Evolutionary conservation across 2,329 filamentous ascomycete species (phyloP).

Genomic region (Phyllosticta citribraziliensis): DNA sequence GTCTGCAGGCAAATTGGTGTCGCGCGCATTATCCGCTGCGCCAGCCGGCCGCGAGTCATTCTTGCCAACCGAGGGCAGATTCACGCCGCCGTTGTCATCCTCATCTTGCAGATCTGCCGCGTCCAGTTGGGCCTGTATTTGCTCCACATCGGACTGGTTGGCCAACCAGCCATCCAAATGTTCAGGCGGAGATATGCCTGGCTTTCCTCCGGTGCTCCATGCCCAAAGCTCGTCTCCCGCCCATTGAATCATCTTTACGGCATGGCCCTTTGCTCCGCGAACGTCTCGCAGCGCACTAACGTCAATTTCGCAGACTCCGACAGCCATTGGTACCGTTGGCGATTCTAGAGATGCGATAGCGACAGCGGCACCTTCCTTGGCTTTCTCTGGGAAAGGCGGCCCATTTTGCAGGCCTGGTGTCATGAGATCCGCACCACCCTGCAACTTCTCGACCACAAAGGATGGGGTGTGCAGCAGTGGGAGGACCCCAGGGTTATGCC

Average conservation of each 20-base stretch:
- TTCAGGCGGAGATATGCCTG: constrained; percentile 44
- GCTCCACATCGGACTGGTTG: constrained; percentile 25
- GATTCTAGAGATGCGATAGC: constrained; percentile 51
- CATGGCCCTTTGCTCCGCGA: constrained; percentile 53
- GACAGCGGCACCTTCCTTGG: constrained; percentile 52
- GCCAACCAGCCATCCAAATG: constrained; percentile 41
- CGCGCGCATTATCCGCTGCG: constrained; percentile 20
- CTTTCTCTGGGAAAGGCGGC: constrained; percentile 51
- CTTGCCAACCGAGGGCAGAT: constrained; percentile 22
- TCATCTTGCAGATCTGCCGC: constrained; percentile 31
- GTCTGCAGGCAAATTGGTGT: constrained; percentile 25
- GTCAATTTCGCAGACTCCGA: constrained; percentile 57
- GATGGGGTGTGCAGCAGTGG: constrained; percentile 55
- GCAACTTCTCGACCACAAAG: constrained; percentile 53
- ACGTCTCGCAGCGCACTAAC: constrained; percentile 45
- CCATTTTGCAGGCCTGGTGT: constrained; percentile 56
- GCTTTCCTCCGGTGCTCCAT: constrained; percentile 46
- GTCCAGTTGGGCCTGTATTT: constrained; percentile 31
- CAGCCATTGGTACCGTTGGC: constrained; percentile 52
- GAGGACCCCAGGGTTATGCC: constrained; percentile 51
- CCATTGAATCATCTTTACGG: constrained; percentile 58
- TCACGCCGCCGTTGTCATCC: constrained; percentile 40
- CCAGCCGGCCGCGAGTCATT: constrained; percentile 24
- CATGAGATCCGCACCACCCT: constrained; percentile 58
- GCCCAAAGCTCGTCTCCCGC: constrained; percentile 59